Percentiles rank a stretch among this genome's conserved stretches.
Evolutionary conservation across 2,329 filamentous ascomycete species (phyloP).

Genomic region (Fusarium sp.): DNA sequence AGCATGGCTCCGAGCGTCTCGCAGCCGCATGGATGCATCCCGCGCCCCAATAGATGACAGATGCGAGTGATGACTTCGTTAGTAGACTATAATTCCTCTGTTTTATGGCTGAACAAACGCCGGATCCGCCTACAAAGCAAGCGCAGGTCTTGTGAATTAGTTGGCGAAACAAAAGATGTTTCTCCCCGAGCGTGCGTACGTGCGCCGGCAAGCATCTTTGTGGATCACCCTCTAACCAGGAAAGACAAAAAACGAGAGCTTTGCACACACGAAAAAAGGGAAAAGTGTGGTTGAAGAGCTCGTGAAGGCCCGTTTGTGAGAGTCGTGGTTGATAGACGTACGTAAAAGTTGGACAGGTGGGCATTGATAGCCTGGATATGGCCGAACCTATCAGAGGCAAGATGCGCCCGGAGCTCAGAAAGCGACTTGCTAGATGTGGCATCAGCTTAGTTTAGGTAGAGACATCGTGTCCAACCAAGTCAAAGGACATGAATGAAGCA

Average conservation of each 20-base stretch:
- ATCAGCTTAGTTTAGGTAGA: constrained; percentile 22
- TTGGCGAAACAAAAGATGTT: constrained; percentile 5
- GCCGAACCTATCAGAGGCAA: constrained; percentile 28
- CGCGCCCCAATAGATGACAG: constrained; percentile 1
- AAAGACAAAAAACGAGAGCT: constrained; percentile 9
- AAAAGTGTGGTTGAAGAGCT: constrained; percentile 21
- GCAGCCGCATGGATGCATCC: not conserved
- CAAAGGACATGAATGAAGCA: not conserved
- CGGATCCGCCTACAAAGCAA: constrained; percentile 14
- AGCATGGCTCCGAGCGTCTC: constrained; percentile 6
- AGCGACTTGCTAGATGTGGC: constrained; percentile 23
- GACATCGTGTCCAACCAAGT: constrained; percentile 17
- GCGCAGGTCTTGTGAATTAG: not conserved
- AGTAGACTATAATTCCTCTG: not conserved
- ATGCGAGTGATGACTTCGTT: not conserved
- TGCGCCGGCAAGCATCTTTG: constrained; percentile 3
- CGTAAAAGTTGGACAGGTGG: constrained; percentile 23
- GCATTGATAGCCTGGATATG: constrained; percentile 20
- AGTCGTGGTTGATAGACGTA: constrained; percentile 9
- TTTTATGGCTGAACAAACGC: constrained; percentile 11
- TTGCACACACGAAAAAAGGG: not conserved
- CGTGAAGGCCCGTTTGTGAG: constrained; percentile 20
- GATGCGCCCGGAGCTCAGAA: constrained; percentile 19
- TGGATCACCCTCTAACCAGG: constrained; percentile 15
- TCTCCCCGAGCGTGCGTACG: constrained; percentile 22